A percentile compares a stretch with the other conserved stretches of the same genome.
Evolutionary conservation across 2,329 filamentous ascomycete genomes (phyloP).

Genomic region (Phialophora expanda): DNA sequence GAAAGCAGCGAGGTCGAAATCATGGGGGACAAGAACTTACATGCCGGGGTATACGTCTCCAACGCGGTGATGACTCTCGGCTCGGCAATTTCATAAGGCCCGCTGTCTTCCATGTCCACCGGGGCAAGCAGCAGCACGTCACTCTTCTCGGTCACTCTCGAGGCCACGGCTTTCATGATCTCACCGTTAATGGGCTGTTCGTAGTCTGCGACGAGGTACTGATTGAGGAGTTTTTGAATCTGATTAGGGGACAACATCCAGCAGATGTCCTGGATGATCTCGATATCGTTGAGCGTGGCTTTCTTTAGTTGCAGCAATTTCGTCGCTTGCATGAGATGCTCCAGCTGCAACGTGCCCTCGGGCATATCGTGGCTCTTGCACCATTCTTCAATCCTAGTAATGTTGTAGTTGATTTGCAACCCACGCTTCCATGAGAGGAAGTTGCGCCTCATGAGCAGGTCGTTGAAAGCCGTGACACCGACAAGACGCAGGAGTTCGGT

Average conservation of each 20-base stretch:
- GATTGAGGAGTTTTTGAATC: constrained; percentile 97
- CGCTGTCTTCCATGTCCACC: constrained; percentile 98
- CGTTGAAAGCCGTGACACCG: constrained; percentile 97
- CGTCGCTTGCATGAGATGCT: constrained; percentile 97
- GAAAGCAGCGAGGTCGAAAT: neutral
- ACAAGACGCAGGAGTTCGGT: constrained; percentile 92
- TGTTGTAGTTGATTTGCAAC: constrained; percentile 99
- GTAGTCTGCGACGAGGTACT: constrained; percentile 98
- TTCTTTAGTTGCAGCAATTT: constrained; percentile 99
- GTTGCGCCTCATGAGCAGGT: constrained; percentile 94
- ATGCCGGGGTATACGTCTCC: constrained; percentile 97
- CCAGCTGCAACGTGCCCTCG: constrained; percentile 92
- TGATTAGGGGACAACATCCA: constrained; percentile 96
- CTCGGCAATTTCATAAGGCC: constrained; percentile 97
- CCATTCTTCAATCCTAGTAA: constrained; percentile 99
- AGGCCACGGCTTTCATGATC: constrained; percentile 99
- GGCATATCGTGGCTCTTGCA: constrained; percentile 99
- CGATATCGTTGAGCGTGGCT: constrained; percentile 96
- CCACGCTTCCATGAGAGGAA: constrained; percentile 99
- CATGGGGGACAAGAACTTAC: constrained; percentile 61
- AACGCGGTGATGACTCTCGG: constrained; percentile 93
- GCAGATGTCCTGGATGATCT: constrained; percentile 99
- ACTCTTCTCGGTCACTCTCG: constrained; percentile 95
- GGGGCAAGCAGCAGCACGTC: constrained; percentile 91
- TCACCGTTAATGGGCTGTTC: constrained; percentile 99